phyloP scores from a whole-genome alignment of 1,139 yeast species.

The Arxiozyma slooffiae region DNA sequence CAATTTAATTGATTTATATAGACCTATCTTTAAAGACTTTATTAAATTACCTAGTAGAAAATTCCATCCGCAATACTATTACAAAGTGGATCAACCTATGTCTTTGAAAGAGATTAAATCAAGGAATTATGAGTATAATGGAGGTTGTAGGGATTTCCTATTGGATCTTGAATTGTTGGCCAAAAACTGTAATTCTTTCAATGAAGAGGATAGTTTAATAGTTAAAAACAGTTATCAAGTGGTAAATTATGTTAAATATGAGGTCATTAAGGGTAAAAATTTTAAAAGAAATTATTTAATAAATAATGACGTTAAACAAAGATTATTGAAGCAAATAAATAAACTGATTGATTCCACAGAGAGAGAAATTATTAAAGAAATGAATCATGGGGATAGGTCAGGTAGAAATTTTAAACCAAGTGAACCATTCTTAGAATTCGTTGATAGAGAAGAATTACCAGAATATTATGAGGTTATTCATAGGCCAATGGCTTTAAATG shows the following conservation, averaged over 20 bases:
- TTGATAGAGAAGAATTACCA: constrained; percentile 45
- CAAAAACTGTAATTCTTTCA: constrained; percentile 53
- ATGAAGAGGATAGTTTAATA: constrained; percentile 53
- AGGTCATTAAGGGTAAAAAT: constrained; percentile 29
- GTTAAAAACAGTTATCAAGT: constrained; percentile 44
- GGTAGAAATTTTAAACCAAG: constrained; percentile 33
- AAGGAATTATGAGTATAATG: constrained; percentile 34
- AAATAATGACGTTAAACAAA: constrained; percentile 23
- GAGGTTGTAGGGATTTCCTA: constrained; percentile 34
- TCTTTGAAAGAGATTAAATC: constrained; percentile 54
- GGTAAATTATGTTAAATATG: constrained; percentile 27
- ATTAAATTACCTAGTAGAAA: constrained; percentile 63
- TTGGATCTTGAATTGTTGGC: constrained; percentile 48
- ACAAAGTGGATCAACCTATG: constrained; percentile 54
- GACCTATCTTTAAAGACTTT: constrained; percentile 44
- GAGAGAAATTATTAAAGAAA: constrained; percentile 29
- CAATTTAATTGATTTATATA: constrained; percentile 26
- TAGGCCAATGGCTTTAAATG: constrained; percentile 47
- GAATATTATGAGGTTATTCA: constrained; percentile 49
- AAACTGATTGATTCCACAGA: constrained; percentile 35
- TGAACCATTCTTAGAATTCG: constrained; percentile 49
- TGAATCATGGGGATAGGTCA: constrained; percentile 14
- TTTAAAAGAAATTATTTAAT: constrained; percentile 26
- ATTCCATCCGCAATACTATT: constrained; percentile 73
- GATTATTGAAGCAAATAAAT: constrained; percentile 27